phyloP scores from a whole-genome alignment of 2,329 filamentous ascomycete genomes.

The Penicillium sp. region DNA sequence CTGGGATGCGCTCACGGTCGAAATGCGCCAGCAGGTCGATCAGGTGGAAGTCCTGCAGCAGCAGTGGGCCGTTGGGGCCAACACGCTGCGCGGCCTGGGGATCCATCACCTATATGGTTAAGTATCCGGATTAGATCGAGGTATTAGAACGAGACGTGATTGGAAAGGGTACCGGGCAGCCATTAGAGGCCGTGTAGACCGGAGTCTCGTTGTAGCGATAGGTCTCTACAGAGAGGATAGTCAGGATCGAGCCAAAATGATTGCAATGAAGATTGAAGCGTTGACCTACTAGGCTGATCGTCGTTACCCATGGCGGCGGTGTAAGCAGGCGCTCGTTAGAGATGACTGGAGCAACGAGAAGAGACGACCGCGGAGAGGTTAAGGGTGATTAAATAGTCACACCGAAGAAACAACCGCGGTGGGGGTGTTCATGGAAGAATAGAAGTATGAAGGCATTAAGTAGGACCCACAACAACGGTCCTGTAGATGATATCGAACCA shows the following conservation, averaged over 20 bases:
- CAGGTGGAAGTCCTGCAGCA: conserved; percentile 67
- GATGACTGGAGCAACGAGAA: background rate
- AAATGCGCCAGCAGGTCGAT: conserved; percentile 60
- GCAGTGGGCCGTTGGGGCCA: conserved; percentile 59
- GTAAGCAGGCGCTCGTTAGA: background rate
- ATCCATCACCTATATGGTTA: conserved; percentile 48
- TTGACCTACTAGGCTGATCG: conserved; percentile 35
- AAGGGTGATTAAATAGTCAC: conserved; percentile 2
- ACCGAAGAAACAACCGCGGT: background rate
- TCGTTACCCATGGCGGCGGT: conserved; percentile 39
- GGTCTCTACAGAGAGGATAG: conserved; percentile 30
- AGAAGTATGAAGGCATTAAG: conserved; percentile 10
- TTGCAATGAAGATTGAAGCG: background rate
- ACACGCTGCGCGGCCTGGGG: conserved; percentile 57
- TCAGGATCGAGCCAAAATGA: conserved; percentile 4
- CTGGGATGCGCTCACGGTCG: conserved; percentile 44
- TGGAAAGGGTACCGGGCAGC: conserved; percentile 47
- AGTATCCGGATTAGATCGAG: conserved; percentile 12
- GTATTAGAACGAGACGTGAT: background rate
- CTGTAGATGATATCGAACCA: background rate
- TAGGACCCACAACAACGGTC: background rate
- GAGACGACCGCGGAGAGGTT: background rate
- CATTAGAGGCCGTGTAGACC: conserved; percentile 63
- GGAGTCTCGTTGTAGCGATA: conserved; percentile 61
- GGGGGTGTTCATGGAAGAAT: background rate